phyloP scores from a whole-genome alignment of 225 moss, liverwort and hornwort species.

The Marchantia paleacea region DNA sequence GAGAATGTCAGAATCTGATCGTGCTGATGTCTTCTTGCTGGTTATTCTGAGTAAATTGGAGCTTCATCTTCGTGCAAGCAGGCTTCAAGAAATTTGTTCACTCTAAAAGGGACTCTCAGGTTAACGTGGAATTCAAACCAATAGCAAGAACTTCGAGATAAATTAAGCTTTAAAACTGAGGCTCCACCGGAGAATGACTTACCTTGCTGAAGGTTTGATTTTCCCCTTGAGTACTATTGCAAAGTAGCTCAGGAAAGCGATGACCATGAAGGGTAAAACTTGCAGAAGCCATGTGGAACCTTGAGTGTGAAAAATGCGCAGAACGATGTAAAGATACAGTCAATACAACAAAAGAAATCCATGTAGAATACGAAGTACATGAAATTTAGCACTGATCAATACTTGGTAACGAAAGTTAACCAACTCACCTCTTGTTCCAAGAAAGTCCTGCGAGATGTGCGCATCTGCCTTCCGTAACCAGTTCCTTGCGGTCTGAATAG shows the following conservation, averaged over 20 bases:
- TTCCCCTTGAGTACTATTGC: not conserved
- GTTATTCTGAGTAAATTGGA: not conserved
- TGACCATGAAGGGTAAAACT: not conserved
- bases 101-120: not conserved
- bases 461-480: not conserved
- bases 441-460: not conserved
- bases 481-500: not conserved
- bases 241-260: conserved; percentile 14
- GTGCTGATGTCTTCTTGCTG: no score
- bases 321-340: not conserved
- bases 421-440: conserved; percentile 10
- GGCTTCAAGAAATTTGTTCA: not conserved
- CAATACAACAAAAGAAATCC: not conserved
- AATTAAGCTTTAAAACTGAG: no score
- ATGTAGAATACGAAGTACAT: not conserved
- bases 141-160: no score
- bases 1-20: not conserved
- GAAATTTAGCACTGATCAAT: not conserved
- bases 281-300: conserved; percentile 16
- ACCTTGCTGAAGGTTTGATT: conserved; percentile 16
- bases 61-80: not conserved
- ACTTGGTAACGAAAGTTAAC: not conserved
- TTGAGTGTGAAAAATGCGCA: not conserved
- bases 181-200: not conserved
- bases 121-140: not conserved